These are phyloP conservation scores for Diaporthe sp. DNA, from an alignment of 2,329 filamentous ascomycete genomes.

Conservation along the genomic window DNA sequence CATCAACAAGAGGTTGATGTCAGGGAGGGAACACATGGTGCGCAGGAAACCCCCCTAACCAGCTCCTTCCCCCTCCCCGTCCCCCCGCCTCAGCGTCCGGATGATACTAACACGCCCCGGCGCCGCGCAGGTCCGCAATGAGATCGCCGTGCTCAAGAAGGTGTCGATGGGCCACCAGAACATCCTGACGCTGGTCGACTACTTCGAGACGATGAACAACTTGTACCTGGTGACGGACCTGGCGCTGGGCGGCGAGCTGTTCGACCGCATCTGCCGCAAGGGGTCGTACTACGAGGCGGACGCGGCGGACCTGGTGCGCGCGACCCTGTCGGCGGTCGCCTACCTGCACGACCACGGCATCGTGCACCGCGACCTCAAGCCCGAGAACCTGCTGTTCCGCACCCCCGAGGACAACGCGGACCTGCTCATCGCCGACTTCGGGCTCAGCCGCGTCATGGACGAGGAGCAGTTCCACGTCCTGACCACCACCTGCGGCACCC, in stretches of 20 bases:
- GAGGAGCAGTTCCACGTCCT: conserved; percentile 98
- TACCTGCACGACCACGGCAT: conserved; percentile 99
- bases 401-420: conserved; percentile 99
- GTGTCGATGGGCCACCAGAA: conserved; percentile 99
- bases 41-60: conserved; percentile 43
- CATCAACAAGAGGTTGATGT: conserved; percentile 99
- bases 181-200: conserved; percentile 97
- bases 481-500: conserved; percentile 97
- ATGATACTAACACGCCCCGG: conserved; percentile 17
- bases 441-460: conserved; percentile 96
- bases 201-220: conserved; percentile 99
- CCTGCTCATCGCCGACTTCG: conserved; percentile 96
- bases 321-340: conserved; percentile 95
- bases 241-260: conserved; percentile 94
- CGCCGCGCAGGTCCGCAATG: conserved; percentile 84
- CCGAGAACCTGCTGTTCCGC: conserved; percentile 95
- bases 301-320: conserved; percentile 93
- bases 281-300: conserved; percentile 99
- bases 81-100: neutral
- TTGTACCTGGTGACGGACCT: conserved; percentile 98
- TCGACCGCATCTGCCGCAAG: conserved; percentile 98
- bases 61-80: neutral
- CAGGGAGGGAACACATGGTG: conserved; percentile 98
- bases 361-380: conserved; percentile 97
- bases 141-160: conserved; percentile 96